Percentiles rank a stretch among this genome's conserved stretches.
These are phyloP conservation scores for Tolypocladium inflatum DNA, from an alignment of 2,329 filamentous ascomycete species.

Conservation along the genomic window DNA sequence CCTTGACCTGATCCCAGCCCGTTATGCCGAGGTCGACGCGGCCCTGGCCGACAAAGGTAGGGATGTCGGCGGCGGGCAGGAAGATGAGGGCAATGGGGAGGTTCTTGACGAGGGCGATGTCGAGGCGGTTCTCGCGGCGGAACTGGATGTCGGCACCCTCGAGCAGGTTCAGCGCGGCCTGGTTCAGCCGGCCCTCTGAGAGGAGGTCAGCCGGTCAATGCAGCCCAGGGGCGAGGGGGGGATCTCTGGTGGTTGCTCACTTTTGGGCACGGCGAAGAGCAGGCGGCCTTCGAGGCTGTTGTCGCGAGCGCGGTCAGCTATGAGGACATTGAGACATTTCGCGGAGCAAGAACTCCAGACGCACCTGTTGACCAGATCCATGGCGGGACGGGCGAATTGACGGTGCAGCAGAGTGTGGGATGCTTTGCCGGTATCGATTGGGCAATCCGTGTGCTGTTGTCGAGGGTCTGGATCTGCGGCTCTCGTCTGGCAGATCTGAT, in stretches of 20 bases:
- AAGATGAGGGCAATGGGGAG: slow-evolving; percentile 92
- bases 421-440: background rate
- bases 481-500: background rate
- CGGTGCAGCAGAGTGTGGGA: background rate
- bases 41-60: slow-evolving; percentile 92
- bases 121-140: slow-evolving; percentile 84
- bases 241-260: slow-evolving; percentile 39
- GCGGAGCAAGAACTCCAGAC: slow-evolving; percentile 12
- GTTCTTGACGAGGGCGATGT: slow-evolving; percentile 97
- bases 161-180: slow-evolving; percentile 80
- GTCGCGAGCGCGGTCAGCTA: background rate
- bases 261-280: slow-evolving; percentile 97
- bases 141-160: slow-evolving; percentile 95
- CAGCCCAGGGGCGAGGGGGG: background rate
- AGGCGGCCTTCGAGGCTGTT: slow-evolving; percentile 80
- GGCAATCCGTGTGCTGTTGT: background rate
- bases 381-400: background rate
- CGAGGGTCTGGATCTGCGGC: background rate
- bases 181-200: slow-evolving; percentile 84
- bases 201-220: slow-evolving; percentile 5
- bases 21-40: slow-evolving; percentile 92
- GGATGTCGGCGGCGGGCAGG: slow-evolving; percentile 93
- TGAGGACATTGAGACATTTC: background rate
- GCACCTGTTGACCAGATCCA: slow-evolving; percentile 47
- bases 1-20: slow-evolving; percentile 82